phyloP scores from a whole-genome alignment of 495 filamentous ascomycete species.

The Aspergillus mulundensis region DNA sequence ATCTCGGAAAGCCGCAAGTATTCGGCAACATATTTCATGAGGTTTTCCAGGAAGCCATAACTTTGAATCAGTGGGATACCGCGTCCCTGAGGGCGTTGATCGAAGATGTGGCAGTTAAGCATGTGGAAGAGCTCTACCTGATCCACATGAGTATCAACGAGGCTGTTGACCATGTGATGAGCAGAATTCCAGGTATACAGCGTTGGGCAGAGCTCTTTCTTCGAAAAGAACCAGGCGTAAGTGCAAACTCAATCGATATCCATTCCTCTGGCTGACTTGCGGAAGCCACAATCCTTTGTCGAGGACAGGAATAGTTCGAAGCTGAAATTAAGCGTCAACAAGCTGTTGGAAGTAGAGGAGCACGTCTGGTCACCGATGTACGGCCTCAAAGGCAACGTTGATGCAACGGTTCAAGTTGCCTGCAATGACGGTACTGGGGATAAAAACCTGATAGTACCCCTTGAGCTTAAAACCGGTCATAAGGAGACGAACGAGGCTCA shows the following conservation, averaged over 20 bases:
- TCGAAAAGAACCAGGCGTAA: constrained; percentile 63
- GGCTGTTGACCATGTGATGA: constrained; percentile 70
- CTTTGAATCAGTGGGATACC: constrained; percentile 75
- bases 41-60: constrained; percentile 85
- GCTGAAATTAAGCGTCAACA: constrained; percentile 79
- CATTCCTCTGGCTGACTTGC: constrained; percentile 9
- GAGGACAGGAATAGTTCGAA: constrained; percentile 70
- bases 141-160: constrained; percentile 69
- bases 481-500: constrained; percentile 69
- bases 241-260: constrained; percentile 8
- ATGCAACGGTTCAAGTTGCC: constrained; percentile 92
- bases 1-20: constrained; percentile 69
- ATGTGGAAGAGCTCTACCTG: constrained; percentile 81
- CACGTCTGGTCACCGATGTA: constrained; percentile 98
- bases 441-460: constrained; percentile 76
- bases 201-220: constrained; percentile 83
- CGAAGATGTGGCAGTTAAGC: constrained; percentile 57
- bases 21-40: constrained; percentile 93
- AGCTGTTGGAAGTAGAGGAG: constrained; percentile 93
- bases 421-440: constrained; percentile 61
- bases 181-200: constrained; percentile 72
- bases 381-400: constrained; percentile 94
- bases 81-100: constrained; percentile 61
- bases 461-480: constrained; percentile 93
- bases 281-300: constrained; percentile 65